These are phyloP conservation scores for Leishmania martiniquensis DNA, from an alignment of 208 protist species.

Conservation along the genomic window DNA sequence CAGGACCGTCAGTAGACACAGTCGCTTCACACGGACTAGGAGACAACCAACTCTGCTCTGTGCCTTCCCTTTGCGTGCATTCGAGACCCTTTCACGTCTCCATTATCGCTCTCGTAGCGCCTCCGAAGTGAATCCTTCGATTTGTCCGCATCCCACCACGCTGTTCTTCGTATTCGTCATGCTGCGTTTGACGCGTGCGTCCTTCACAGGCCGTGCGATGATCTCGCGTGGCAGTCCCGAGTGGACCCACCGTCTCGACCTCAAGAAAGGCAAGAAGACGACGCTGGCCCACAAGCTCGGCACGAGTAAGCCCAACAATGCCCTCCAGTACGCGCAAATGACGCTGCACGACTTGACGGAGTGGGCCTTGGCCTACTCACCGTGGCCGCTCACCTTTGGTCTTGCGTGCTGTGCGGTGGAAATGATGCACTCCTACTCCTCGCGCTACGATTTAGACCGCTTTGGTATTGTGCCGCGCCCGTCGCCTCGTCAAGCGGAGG, in stretches of 20 bases:
- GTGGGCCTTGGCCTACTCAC: conserved; percentile 93
- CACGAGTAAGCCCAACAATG: conserved; percentile 92
- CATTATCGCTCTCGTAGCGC: no score
- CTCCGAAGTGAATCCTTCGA: no score
- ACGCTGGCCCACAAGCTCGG: conserved; percentile 89
- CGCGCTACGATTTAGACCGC: conserved; percentile 98
- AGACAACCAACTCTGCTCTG: not conserved
- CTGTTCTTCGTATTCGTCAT: conserved; percentile 28
- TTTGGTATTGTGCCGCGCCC: conserved; percentile 98
- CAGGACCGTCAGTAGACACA: not conserved
- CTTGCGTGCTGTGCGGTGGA: conserved; percentile 98
- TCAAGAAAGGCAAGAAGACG: conserved; percentile 91
- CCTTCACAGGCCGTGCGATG: conserved; percentile 84
- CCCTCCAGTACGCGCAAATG: conserved; percentile 92
- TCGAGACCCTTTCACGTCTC: not conserved
- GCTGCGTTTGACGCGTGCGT: conserved; percentile 63
- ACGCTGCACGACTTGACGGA: conserved; percentile 91
- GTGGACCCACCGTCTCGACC: conserved; percentile 89
- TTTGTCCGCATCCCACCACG: not conserved
- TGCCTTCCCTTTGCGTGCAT: not conserved
- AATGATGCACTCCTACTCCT: conserved; percentile 97
- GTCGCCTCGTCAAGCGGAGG: conserved; percentile 96
- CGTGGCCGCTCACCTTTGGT: conserved; percentile 99
- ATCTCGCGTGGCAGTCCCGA: conserved; percentile 92
- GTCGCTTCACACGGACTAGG: not conserved